A percentile compares a stretch with the other conserved stretches of the same genome.
Evolutionary conservation across 1,284 basidiomycete genomes (phyloP).

Genomic region (Boletellus deceptivus): DNA sequence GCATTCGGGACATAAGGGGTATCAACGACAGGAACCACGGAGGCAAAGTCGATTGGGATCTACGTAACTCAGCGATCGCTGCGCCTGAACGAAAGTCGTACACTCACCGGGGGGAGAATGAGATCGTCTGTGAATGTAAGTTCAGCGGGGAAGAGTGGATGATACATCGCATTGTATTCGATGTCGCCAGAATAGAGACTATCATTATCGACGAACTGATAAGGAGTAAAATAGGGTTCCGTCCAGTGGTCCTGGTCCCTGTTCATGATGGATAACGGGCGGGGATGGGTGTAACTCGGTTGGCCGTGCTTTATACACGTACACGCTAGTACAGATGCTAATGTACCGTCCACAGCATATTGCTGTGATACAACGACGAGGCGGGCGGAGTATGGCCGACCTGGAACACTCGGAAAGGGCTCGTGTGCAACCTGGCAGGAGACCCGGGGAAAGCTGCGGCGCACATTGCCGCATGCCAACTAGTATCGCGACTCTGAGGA

Average conservation of each 20-base stretch:
- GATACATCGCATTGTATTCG: background rate
- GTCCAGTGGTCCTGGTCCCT: constrained; percentile 5
- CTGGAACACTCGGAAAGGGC: background rate
- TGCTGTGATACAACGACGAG: constrained; percentile 21
- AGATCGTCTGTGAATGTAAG: background rate
- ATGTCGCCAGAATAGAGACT: background rate
- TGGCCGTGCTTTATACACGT: constrained; percentile 15
- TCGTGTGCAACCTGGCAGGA: too few relatives aligned
- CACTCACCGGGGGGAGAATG: constrained; percentile 14
- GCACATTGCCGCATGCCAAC: constrained; percentile 8
- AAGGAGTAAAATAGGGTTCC: constrained; percentile 9
- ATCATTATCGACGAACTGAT: background rate
- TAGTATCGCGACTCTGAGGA: constrained; percentile 22
- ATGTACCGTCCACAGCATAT: constrained; percentile 23
- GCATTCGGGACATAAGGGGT: background rate
- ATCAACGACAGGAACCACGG: background rate
- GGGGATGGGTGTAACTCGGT: background rate
- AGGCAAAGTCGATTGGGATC: constrained; percentile 1
- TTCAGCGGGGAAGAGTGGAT: background rate
- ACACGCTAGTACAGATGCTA: background rate
- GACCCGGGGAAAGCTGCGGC: too few relatives aligned
- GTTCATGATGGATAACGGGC: constrained; percentile 14
- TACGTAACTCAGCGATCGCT: constrained; percentile 10
- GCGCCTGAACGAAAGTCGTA: background rate
- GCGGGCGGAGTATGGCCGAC: too few relatives aligned